phyloP scores from a whole-genome alignment of 306 rosid genomes.

The Neltuma alba region DNA sequence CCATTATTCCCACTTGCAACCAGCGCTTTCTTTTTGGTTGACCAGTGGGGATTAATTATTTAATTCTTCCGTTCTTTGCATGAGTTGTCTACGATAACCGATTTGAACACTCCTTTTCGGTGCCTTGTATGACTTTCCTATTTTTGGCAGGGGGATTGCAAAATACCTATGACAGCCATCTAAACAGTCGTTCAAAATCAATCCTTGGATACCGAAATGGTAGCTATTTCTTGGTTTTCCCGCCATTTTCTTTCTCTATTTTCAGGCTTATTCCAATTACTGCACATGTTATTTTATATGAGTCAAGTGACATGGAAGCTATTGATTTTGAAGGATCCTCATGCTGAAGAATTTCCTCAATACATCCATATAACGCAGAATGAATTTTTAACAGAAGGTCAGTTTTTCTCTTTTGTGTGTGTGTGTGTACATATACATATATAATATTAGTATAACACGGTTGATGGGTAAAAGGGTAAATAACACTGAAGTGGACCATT shows the following conservation, averaged over 20 bases:
- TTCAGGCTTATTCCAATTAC: constrained; percentile 1
- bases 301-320: constrained; percentile 32
- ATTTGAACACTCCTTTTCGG: constrained; percentile 6
- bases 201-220: constrained; percentile 27
- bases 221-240: constrained; percentile 25
- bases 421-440: background rate
- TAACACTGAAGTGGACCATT: too few species aligned
- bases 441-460: too few species aligned
- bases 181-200: constrained; percentile 4
- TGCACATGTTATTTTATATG: constrained; percentile 9
- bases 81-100: constrained; percentile 2
- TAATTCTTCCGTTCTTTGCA: background rate
- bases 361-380: constrained; percentile 69
- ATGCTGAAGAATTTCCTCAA: constrained; percentile 54
- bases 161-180: constrained; percentile 10
- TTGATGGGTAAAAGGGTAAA: too few species aligned
- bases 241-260: background rate
- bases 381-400: constrained; percentile 76
- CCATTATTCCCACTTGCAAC: background rate
- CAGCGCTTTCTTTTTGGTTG: background rate
- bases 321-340: constrained; percentile 58
- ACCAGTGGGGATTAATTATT: background rate
- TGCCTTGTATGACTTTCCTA: background rate
- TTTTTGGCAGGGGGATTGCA: constrained; percentile 30
- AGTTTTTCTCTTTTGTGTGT: constrained; percentile 17